phyloP scores from a whole-genome alignment of 768 basidiomycete genomes.

The Auriscalpium orientale region DNA sequence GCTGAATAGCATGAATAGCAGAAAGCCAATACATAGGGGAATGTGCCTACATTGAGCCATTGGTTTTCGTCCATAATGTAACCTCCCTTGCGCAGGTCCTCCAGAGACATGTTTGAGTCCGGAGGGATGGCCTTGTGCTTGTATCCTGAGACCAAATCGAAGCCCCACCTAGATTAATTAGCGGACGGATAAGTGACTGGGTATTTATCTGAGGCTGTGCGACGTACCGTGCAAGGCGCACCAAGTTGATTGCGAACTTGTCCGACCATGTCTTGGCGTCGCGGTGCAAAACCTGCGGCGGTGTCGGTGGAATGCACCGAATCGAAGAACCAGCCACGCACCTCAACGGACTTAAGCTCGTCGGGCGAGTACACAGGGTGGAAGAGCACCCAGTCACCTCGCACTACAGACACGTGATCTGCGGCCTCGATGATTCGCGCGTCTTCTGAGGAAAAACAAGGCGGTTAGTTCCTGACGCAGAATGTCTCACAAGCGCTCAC shows the following conservation, averaged over 20 bases:
- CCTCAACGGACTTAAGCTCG: slow-evolving; percentile 69
- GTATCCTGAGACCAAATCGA: slow-evolving; percentile 84
- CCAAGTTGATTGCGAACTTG: slow-evolving; percentile 60
- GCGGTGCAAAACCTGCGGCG: slow-evolving; percentile 57
- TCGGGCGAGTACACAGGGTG: slow-evolving; percentile 83
- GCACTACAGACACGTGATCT: slow-evolving; percentile 18
- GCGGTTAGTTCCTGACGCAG: too few species aligned
- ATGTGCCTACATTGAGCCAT: slow-evolving; percentile 61
- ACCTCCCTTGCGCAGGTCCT: slow-evolving; percentile 67
- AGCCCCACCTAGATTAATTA: slow-evolving; percentile 40
- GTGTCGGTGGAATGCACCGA: background rate
- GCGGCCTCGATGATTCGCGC: too few species aligned
- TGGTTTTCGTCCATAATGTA: slow-evolving; percentile 65
- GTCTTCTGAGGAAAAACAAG: too few species aligned
- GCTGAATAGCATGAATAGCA: slow-evolving; percentile 28
- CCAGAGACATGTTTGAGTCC: slow-evolving; percentile 54
- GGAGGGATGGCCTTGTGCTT: slow-evolving; percentile 63
- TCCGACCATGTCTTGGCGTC: slow-evolving; percentile 62
- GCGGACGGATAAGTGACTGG: background rate
- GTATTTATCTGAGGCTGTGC: background rate
- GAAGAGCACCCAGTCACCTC: slow-evolving; percentile 85
- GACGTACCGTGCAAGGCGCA: slow-evolving; percentile 42
- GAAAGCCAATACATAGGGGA: background rate
- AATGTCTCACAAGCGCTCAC: background rate
- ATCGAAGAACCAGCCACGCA: slow-evolving; percentile 20